phyloP scores from a whole-genome alignment of 495 filamentous ascomycete genomes.

The Neurospora sublineolata region DNA sequence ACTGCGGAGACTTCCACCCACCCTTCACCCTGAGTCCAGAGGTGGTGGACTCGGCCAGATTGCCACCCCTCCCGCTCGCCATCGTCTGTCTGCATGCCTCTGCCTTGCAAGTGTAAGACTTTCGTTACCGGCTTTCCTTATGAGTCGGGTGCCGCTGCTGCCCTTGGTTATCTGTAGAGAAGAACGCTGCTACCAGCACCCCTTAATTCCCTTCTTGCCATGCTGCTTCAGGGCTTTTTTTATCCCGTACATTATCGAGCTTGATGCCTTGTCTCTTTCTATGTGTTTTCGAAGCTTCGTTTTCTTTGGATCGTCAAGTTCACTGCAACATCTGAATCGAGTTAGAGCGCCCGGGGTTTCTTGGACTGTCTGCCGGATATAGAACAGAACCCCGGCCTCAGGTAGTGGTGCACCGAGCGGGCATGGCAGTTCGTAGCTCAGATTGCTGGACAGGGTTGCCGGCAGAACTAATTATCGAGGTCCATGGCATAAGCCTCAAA shows the following conservation, averaged over 20 bases:
- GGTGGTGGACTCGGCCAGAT: background rate
- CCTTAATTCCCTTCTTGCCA: slow-evolving; percentile 33
- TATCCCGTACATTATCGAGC: slow-evolving; percentile 29
- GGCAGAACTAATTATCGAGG: slow-evolving; percentile 19
- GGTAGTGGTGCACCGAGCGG: slow-evolving; percentile 38
- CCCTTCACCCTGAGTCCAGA: background rate
- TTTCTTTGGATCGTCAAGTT: slow-evolving; percentile 22
- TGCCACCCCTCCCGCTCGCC: background rate
- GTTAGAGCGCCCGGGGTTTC: slow-evolving; percentile 26
- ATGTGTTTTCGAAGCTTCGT: slow-evolving; percentile 31
- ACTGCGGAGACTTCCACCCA: slow-evolving; percentile 12
- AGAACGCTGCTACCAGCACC: slow-evolving; percentile 1
- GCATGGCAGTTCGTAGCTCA: slow-evolving; percentile 29
- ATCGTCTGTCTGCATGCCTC: slow-evolving; percentile 3
- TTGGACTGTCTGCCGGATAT: slow-evolving; percentile 35
- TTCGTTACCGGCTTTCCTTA: slow-evolving; percentile 8
- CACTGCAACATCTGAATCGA: slow-evolving; percentile 26
- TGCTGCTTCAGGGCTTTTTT: slow-evolving; percentile 37
- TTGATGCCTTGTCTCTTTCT: slow-evolving; percentile 34
- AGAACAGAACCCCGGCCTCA: slow-evolving; percentile 35
- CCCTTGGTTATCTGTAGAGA: slow-evolving; percentile 1
- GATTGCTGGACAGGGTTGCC: slow-evolving; percentile 23
- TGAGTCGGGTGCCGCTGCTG: slow-evolving; percentile 13
- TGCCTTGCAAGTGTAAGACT: background rate
- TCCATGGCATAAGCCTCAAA: slow-evolving; percentile 46